phyloP scores from a whole-genome alignment of 805 yeast genomes.

The Ogataea corticis region DNA sequence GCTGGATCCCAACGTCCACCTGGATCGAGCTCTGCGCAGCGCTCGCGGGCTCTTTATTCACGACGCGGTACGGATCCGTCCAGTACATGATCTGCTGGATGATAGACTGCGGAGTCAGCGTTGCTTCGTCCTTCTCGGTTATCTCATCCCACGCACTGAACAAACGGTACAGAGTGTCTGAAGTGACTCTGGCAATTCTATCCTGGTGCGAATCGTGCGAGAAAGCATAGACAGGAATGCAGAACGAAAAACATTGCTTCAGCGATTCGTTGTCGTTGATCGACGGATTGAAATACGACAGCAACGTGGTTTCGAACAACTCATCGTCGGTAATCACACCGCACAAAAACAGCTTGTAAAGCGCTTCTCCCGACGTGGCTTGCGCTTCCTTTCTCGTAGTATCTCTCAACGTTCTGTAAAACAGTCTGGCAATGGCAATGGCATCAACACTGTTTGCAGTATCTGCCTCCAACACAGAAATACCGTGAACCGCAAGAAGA shows the following conservation, averaged over 20 bases:
- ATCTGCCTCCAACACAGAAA: conserved; percentile 58
- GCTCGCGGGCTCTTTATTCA: conserved; percentile 45
- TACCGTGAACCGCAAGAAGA: conserved; percentile 75
- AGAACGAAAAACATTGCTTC: conserved; percentile 79
- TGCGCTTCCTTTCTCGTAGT: conserved; percentile 64
- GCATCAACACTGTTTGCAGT: conserved; percentile 59
- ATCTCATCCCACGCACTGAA: conserved; percentile 42
- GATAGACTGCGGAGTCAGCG: conserved; percentile 49
- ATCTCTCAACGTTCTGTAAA: conserved; percentile 63
- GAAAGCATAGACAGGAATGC: conserved; percentile 84
- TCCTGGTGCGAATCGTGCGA: conserved; percentile 74
- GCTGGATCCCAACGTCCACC: conserved; percentile 52
- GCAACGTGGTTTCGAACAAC: conserved; percentile 65
- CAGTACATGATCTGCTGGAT: conserved; percentile 75
- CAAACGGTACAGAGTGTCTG: conserved; percentile 64
- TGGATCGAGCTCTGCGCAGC: conserved; percentile 50
- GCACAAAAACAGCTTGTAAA: conserved; percentile 78
- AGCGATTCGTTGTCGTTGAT: conserved; percentile 64
- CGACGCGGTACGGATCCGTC: conserved; percentile 78
- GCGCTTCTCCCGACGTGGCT: conserved; percentile 80
- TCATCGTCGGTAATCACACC: conserved; percentile 73
- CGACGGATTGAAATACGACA: conserved; percentile 73
- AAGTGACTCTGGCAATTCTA: conserved; percentile 59
- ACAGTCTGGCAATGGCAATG: conserved; percentile 63
- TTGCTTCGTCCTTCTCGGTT: conserved; percentile 35